Percentiles rank a stretch among this genome's conserved stretches.
Conservation (phyloP, 306 rosid genomes). For the Trifolium pratense region DNA sequence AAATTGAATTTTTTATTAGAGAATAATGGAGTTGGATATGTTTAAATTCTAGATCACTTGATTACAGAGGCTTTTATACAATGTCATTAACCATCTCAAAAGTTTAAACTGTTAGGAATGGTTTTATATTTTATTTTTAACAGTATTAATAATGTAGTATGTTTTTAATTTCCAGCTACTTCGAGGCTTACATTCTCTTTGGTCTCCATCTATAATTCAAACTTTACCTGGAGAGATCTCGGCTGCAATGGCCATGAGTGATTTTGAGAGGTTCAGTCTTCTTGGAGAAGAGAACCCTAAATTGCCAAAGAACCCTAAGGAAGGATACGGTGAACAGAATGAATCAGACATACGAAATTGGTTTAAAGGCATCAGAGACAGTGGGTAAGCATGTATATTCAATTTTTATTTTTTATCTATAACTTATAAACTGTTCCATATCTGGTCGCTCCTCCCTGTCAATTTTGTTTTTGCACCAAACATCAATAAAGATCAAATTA, state of each 20-base stretch:
- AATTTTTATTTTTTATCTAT: conserved; percentile 16
- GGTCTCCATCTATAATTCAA: conserved; percentile 81
- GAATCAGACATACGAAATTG: conserved; percentile 85
- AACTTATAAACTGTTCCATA: conserved; percentile 15
- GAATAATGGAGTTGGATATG: neutral
- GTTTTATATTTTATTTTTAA: conserved; percentile 18
- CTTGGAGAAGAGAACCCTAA: conserved; percentile 92
- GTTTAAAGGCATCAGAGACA: conserved; percentile 94
- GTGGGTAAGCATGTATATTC: conserved; percentile 68
- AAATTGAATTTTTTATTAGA: neutral
- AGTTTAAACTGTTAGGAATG: conserved; percentile 15
- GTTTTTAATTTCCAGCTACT: conserved; percentile 72
- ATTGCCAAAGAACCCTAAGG: conserved; percentile 68
- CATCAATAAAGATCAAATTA: conserved; percentile 21
- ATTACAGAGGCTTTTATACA: neutral
- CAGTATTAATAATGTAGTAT: conserved; percentile 26
- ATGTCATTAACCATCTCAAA: conserved; percentile 10
- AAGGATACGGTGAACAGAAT: conserved; percentile 69
- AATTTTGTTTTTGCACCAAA: conserved; percentile 24
- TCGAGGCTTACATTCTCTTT: conserved; percentile 81
- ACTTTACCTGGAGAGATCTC: conserved; percentile 77
- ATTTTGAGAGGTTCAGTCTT: conserved; percentile 78
- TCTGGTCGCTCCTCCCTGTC: conserved; percentile 14
- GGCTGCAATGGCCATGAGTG: conserved; percentile 88
- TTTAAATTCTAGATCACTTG: conserved; percentile 10